A percentile compares a stretch with the other conserved stretches of the same genome.
Evolutionary conservation across 345 rosid species (phyloP).

Genomic region (Sapria himalayana): DNA sequence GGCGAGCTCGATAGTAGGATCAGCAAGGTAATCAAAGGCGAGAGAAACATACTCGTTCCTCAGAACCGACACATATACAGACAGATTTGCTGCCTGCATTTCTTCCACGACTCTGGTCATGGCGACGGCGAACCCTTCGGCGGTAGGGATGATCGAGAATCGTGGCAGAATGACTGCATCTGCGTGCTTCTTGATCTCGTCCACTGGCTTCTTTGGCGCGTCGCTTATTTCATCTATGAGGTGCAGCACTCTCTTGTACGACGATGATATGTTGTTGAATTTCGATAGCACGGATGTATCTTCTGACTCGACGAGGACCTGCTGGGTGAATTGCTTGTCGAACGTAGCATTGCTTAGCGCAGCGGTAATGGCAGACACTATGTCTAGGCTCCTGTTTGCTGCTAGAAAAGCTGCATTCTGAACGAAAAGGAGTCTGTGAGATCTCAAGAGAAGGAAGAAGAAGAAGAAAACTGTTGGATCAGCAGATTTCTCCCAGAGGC

Average conservation of each 20-base stretch:
- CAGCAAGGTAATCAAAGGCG: conserved; percentile 48
- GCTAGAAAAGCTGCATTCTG: conserved; percentile 88
- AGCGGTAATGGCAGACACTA: conserved; percentile 24
- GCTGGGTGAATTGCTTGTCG: conserved; percentile 51
- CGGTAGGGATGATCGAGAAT: conserved; percentile 15
- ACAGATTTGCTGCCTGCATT: conserved; percentile 39
- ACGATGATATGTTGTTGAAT: conserved; percentile 19
- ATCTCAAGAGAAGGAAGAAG: too few relatives aligned
- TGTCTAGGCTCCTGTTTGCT: conserved; percentile 45
- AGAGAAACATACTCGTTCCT: conserved; percentile 47
- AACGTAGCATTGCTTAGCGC: conserved; percentile 42
- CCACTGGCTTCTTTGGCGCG: conserved; percentile 25
- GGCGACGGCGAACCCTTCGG: conserved; percentile 18
- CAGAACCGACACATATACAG: conserved; percentile 39
- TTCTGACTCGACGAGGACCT: conserved; percentile 54
- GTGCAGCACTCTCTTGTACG: conserved; percentile 34
- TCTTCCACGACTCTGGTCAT: conserved; percentile 26
- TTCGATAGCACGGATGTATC: conserved; percentile 48
- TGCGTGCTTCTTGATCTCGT: conserved; percentile 55
- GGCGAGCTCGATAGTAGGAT: conserved; percentile 51
- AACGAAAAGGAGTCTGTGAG: neutral
- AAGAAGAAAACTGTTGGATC: too few relatives aligned
- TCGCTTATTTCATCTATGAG: conserved; percentile 26
- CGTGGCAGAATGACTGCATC: conserved; percentile 33
- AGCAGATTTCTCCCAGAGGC: too few relatives aligned